Evolutionary conservation across 2,329 filamentous ascomycete species (phyloP).

Genomic region (Lojkania enalia): DNA sequence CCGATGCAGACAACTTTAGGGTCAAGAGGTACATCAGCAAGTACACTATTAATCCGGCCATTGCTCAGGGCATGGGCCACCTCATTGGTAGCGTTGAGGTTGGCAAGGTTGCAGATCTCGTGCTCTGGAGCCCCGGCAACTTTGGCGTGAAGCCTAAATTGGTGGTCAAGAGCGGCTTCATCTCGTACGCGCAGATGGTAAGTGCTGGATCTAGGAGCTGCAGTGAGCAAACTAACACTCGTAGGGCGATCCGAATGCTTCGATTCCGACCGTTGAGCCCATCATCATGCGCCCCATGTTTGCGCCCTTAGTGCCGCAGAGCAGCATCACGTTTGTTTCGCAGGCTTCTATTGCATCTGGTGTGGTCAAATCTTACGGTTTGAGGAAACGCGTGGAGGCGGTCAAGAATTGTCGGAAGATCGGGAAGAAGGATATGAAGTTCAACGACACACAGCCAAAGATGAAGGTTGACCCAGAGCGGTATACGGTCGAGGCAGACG

Average conservation of each 20-base stretch:
- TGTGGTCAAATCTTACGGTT: constrained; percentile 68
- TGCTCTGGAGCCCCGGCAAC: constrained; percentile 80
- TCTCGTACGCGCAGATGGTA: constrained; percentile 83
- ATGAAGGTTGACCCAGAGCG: constrained; percentile 93
- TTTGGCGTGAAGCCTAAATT: constrained; percentile 85
- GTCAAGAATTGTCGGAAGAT: constrained; percentile 76
- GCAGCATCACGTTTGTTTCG: constrained; percentile 83
- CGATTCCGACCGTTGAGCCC: constrained; percentile 84
- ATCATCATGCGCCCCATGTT: constrained; percentile 86
- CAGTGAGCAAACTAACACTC: constrained; percentile 7
- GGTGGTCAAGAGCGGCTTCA: constrained; percentile 86
- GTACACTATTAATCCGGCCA: constrained; percentile 92
- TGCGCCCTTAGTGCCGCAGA: constrained; percentile 69
- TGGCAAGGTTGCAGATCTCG: constrained; percentile 86
- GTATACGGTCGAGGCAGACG: constrained; percentile 86
- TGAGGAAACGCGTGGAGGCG: constrained; percentile 78
- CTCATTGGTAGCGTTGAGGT: constrained; percentile 84
- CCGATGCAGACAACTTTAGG: constrained; percentile 83
- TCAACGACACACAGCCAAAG: constrained; percentile 77
- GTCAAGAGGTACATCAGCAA: constrained; percentile 94
- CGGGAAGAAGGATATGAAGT: constrained; percentile 87
- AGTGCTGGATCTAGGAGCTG: constrained; percentile 16
- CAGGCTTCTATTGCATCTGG: constrained; percentile 69
- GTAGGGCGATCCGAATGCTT: constrained; percentile 55
- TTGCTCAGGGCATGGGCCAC: constrained; percentile 88